Base-by-base conservation (phyloP, 2,329 filamentous ascomycete species). In the Fusarium austroafricanum region DNA sequence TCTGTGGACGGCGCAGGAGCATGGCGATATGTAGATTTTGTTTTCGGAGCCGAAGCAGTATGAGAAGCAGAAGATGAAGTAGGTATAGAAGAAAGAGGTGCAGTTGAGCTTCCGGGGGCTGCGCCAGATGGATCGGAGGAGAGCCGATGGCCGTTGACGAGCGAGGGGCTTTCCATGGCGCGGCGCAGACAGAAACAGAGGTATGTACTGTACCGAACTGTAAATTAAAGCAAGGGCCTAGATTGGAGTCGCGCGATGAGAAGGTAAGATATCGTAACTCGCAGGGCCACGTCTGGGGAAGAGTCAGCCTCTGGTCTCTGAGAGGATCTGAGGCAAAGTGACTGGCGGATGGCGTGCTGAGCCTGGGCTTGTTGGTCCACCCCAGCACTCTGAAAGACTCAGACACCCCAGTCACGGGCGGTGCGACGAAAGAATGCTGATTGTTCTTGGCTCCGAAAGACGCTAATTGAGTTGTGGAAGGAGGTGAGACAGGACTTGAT, bases 251-350 rank as follows among this genome's bases (percentile, higher is more conserved):
- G 71, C 72, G 72, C 72, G 72, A 74, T 74, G 72, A 59, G 47
- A 68, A 64, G 69, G 72, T 60, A 47, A 66, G 71, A 74, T 74
- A 74, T 74, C 72, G 72, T 71, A 74, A 73, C 67, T 64, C 63
- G 47, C 56, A 55, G 49, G 52, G 43, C 60, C 46, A 33, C 37
- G 54, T 74, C 70, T 54, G 63, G 68, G 72, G 69, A 71, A 69
- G 56, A 67, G 37, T 54, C 55, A 21, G 59, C 44, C 26, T 51
- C 54, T 49, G 61, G 66, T 6, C 65, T 71, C 63, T 31, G 29
- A 10, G 12, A 12, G 29, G 29, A 31, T 31, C 29, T 72, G 71
- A 74, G 72, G 72, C 72, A 73, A 74, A 64, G 72, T 64, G 44
- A 65, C 61, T 61, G 67, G 64, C 54, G 67, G 72, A 74, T 74